Evolutionary conservation across 257 asterid species (phyloP), one percentile per base, ranked within the genome.

Genomic region (Jasminum sambac): DNA sequence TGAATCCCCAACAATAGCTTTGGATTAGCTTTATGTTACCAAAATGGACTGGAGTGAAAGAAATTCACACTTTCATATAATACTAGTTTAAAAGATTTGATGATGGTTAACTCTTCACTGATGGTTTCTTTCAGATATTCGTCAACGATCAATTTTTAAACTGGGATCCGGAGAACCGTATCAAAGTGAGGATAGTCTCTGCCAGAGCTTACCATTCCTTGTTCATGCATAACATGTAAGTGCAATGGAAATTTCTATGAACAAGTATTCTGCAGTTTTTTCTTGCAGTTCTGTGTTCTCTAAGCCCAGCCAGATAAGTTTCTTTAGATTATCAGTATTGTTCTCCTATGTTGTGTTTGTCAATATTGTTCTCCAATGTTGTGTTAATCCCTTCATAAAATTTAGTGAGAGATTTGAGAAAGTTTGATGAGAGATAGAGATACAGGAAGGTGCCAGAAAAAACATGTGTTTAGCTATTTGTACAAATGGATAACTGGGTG

Each of bases 171-270:
- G 79, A 90, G 77, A 78, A 88, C 77, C 95, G 95, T 24, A 87
- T 93, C 92, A 93, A 89, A 93, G 98, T 93, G 71, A 84, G 98
- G 81, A 93, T 93, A 55, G 96, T 93, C 66, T 90, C 98, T 40
- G 98, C 97, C 72, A 88, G 98, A 79, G 98, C 98, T 60, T 93
- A 93, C 75, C 98, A 93, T 79, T 83, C 93, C 44, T 43, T 83
- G 79, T 84, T 83, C 84, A 84, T 87, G 88, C 86, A 79, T 36
- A 87, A 87, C 83, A 81, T 83, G 85, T 77, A 77, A 83, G 82
- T 68, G 4, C 26, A 70, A 77, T 44, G 10, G 40, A 60, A 41
- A 25, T 25, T 34, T 8, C 3, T 25, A 38, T 36, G 62, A 44
- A 55, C 39, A 36, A 62, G 25, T 12, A 46, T 55, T 70, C 17